Conservation (phyloP, 2,329 filamentous ascomycete species). For the Pseudogymnoascus destructans region DNA sequence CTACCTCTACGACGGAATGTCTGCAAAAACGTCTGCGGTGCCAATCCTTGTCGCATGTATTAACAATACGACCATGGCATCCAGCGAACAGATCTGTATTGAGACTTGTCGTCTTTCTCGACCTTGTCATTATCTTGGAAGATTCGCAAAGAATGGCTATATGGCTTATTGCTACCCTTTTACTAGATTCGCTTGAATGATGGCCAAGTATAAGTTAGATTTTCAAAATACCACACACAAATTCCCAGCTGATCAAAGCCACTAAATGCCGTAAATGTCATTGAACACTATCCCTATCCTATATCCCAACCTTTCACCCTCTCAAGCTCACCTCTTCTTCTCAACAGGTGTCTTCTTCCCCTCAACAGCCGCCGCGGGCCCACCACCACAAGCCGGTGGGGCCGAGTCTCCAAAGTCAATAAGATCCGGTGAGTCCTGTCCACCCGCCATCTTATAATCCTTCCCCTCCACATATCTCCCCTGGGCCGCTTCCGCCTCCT, state of each 20-base stretch:
- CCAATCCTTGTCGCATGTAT: too few species aligned
- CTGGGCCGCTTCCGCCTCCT: conserved; percentile 19
- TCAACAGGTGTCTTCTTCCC: conserved; percentile 15
- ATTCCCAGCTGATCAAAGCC: neutral
- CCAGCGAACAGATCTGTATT: too few species aligned
- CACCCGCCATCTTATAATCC: conserved; percentile 19
- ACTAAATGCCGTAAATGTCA: neutral
- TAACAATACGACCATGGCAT: too few species aligned
- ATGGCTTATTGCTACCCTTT: too few species aligned
- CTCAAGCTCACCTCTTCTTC: conserved; percentile 4
- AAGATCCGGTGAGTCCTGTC: conserved; percentile 18
- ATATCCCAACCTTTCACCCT: neutral
- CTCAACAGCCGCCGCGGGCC: conserved; percentile 18
- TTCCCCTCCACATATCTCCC: conserved; percentile 15
- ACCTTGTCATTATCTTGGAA: too few species aligned
- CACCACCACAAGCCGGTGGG: conserved; percentile 17
- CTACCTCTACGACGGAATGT: too few species aligned
- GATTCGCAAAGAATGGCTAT: too few species aligned
- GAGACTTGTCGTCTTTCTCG: too few species aligned
- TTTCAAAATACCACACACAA: neutral
- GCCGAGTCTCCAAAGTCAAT: conserved; percentile 18
- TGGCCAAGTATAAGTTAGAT: neutral
- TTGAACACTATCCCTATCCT: neutral
- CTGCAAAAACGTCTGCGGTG: too few species aligned
- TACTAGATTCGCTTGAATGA: too few species aligned